Base-by-base conservation (phyloP, 2,329 filamentous ascomycete genomes). In the Diaporthe capsici region DNA sequence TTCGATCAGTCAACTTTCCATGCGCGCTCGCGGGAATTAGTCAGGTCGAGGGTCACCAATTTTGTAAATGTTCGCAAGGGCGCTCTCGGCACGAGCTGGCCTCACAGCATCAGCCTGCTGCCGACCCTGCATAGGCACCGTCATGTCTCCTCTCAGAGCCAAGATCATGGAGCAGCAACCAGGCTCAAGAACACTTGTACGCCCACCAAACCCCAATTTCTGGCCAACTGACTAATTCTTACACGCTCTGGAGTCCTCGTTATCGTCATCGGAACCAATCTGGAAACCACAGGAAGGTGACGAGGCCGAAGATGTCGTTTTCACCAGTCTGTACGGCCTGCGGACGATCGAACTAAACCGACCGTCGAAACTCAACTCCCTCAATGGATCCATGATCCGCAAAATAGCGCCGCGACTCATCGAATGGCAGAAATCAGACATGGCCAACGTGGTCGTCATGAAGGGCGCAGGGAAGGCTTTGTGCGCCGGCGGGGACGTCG, bases 261-360 rank as follows among this genome's bases (percentile, higher is more conserved):
- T 75, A 53, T 75, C 65, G 6, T 75, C 63, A 22, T 51, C 67
- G 5, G 57, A 63, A 65, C 6, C 22, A n/a, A 73, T 75, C 31
- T 77, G 70, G 68, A 90, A 88, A 81, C 90, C 93, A 80, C 87
- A 90, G 72, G 88, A 89, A 34, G 90, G 86, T 75, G 95, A 98
- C 84, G 92, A 95, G 72, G 88, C 93, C 77, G 93, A 98, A 83
- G 97, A 99, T 90, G 97, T 99, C 79, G 88, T 98, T 76, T 99
- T 99, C 89, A 92, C 92, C 85, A 95, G 92, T 82, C 90, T 94
- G 80, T 98, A 97, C 85, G 97, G 97, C 78, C 90, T 98, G 70
- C 94, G 97, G 78, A 95, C 94, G 80, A 93, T 99, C 82, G 94
- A 98, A 86, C 94, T 99, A 80, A 99, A 99, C 88, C 93, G 97